Base-by-base conservation (phyloP, 768 basidiomycete genomes). In the Lactarius deliciosus region DNA sequence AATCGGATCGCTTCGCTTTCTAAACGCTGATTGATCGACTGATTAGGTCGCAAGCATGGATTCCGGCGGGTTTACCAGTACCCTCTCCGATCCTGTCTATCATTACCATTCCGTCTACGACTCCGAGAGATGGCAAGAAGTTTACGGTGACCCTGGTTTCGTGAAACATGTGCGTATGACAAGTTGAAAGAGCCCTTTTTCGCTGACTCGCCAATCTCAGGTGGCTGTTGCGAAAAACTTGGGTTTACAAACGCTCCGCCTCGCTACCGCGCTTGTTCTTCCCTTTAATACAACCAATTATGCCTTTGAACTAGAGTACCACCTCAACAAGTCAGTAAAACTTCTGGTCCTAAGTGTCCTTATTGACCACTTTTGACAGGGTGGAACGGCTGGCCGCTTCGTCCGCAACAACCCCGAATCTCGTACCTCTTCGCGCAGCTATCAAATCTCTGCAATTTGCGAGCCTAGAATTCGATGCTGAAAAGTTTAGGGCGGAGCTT, bases 221-320 rank as follows among this genome's bases (percentile, higher is more conserved):
- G 79, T 83, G n/a, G 85, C 85, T n/a, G 77, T 84, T 53, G 83
- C 86, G 18, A 82, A 85, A 70, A 80, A 84, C 66, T 74, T 86
- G 15, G 87, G 88, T 25, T 74, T 89, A 38, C 77, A 83, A 69
- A 74, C 80, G 5, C 73, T 89, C n/a, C 80, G 86, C 45, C 64
- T 89, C 4, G 78, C 84, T 5, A 81, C 84, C 63, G 77, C 81
- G 25, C 74, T 87, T 55, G 73, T 89, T 22, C 77, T 89, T 25
- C 88, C 88, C 1, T 74, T 89, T 68, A 89, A 89, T 73, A 88
- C 87, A 9, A 89, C 87, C 0, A 85, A 88, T 73, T 89, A 89
- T 69, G 75, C 86, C 0, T 73, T 79, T 41, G 83, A 87, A 66
- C 78, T 90, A 28, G 79, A 75, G 57, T 72, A 69, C 22, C 89